Percentiles rank a stretch among this genome's conserved stretches.
These are phyloP conservation scores for Petunia axillaris DNA, from an alignment of 257 asterid species.

Conservation along the genomic window DNA sequence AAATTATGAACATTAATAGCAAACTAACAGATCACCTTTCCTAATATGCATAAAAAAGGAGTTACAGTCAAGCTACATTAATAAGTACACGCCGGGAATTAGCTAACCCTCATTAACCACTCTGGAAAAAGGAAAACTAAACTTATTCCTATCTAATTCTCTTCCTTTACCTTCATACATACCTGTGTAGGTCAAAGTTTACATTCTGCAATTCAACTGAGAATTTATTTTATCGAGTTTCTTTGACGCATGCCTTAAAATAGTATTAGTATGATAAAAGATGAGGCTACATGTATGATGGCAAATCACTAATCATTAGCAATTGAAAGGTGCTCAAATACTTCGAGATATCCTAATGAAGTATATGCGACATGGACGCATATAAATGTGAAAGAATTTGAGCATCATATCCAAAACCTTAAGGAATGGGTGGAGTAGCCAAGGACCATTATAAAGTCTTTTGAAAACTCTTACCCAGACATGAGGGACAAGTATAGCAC, in stretches of 20 bases:
- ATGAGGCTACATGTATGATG: not conserved
- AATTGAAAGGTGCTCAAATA: not conserved
- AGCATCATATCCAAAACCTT: no score
- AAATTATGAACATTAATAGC: not conserved
- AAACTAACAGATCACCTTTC: conserved; percentile 18
- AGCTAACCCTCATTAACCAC: not conserved
- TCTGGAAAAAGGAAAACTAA: not conserved
- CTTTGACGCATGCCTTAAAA: not conserved
- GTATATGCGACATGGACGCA: not conserved
- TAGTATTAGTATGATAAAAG: not conserved
- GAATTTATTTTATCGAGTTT: not conserved
- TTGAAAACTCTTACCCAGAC: no score
- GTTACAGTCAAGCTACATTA: not conserved
- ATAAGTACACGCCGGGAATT: not conserved
- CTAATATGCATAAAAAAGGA: not conserved
- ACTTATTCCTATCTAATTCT: conserved; percentile 3
- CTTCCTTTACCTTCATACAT: conserved; percentile 6
- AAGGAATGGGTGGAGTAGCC: no score
- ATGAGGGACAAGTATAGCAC: no score
- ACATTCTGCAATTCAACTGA: conserved; percentile 20
- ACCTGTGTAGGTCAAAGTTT: not conserved
- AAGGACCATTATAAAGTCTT: no score
- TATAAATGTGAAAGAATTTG: no score
- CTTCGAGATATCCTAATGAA: not conserved
- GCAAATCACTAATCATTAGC: not conserved